Evolutionary conservation across 768 basidiomycete genomes (phyloP).

Genomic region (Xerocomus brunneocitrinus): DNA sequence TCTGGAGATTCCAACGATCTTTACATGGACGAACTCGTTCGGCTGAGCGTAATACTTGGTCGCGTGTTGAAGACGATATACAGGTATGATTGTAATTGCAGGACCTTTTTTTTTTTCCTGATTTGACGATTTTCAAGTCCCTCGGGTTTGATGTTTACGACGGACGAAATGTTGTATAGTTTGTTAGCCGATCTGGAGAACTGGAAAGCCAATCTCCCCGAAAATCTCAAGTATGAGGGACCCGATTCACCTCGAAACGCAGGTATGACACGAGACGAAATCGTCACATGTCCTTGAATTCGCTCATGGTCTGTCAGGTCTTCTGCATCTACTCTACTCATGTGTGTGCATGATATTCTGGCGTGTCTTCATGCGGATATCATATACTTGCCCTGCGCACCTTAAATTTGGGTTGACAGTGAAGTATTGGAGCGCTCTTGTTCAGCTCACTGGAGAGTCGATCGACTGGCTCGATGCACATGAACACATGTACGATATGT

Average conservation of each 20-base stretch:
- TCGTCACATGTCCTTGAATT: neutral
- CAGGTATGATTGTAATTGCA: slow-evolving; percentile 44
- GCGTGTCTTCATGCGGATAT: slow-evolving; percentile 97
- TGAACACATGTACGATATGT: slow-evolving; percentile 79
- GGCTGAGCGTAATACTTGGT: slow-evolving; percentile 87
- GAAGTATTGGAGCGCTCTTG: slow-evolving; percentile 72
- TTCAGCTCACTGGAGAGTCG: slow-evolving; percentile 67
- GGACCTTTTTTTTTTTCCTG: slow-evolving; percentile 3
- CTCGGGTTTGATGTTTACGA: slow-evolving; percentile 81
- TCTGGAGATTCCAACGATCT: slow-evolving; percentile 75
- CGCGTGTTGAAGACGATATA: slow-evolving; percentile 92
- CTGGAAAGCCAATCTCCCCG: slow-evolving; percentile 79
- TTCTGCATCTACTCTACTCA: slow-evolving; percentile 83
- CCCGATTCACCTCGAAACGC: slow-evolving; percentile 58
- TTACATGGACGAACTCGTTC: slow-evolving; percentile 88
- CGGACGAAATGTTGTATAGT: slow-evolving; percentile 68
- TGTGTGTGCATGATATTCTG: slow-evolving; percentile 96
- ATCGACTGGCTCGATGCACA: slow-evolving; percentile 89
- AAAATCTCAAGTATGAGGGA: slow-evolving; percentile 73
- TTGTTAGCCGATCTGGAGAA: slow-evolving; percentile 62
- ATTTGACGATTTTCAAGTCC: slow-evolving; percentile 45
- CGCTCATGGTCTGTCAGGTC: slow-evolving; percentile 43
- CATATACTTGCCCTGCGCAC: slow-evolving; percentile 86
- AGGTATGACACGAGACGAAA: slow-evolving; percentile 42
- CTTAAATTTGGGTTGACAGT: slow-evolving; percentile 82